These are phyloP conservation scores for Talaromyces sp. DNA, from an alignment of 2,329 filamentous ascomycete species.

Conservation along the genomic window DNA sequence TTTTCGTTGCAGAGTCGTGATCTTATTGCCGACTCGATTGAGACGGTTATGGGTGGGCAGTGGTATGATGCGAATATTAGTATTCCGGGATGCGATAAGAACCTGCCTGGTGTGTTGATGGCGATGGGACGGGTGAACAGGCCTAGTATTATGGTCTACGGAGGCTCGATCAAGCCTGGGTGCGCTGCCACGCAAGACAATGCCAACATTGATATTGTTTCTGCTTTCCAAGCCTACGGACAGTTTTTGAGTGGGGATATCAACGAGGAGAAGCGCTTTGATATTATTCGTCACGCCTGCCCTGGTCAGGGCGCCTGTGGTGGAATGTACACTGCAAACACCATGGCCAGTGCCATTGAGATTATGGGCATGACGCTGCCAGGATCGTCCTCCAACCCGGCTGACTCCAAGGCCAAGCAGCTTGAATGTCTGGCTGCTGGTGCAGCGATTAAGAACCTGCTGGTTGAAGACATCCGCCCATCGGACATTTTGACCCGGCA, in stretches of 20 bases:
- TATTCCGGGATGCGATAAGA: slow-evolving; percentile 97
- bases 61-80: slow-evolving; percentile 99
- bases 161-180: slow-evolving; percentile 86
- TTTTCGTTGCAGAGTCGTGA: slow-evolving; percentile 92
- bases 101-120: slow-evolving; percentile 91
- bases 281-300: slow-evolving; percentile 90
- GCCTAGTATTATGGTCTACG: slow-evolving; percentile 95
- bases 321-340: slow-evolving; percentile 78
- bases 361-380: slow-evolving; percentile 73
- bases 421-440: slow-evolving; percentile 68
- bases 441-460: slow-evolving; percentile 65
- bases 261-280: slow-evolving; percentile 82
- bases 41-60: slow-evolving; percentile 98
- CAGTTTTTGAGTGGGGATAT: slow-evolving; percentile 91
- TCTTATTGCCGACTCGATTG: slow-evolving; percentile 95
- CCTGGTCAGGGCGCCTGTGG: slow-evolving; percentile 78
- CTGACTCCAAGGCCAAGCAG: slow-evolving; percentile 65
- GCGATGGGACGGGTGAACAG: slow-evolving; percentile 94
- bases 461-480: slow-evolving; percentile 71
- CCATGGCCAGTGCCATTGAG: slow-evolving; percentile 69
- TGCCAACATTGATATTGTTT: slow-evolving; percentile 83
- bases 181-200: slow-evolving; percentile 71
- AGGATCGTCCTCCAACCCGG: slow-evolving; percentile 73
- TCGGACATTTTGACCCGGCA: slow-evolving; percentile 72
- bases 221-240: slow-evolving; percentile 95